A percentile compares a stretch with the other conserved stretches of the same genome.
phyloP scores from a whole-genome alignment of 192 early-diverging fungal genomes.

The Coemansia sp. region DNA sequence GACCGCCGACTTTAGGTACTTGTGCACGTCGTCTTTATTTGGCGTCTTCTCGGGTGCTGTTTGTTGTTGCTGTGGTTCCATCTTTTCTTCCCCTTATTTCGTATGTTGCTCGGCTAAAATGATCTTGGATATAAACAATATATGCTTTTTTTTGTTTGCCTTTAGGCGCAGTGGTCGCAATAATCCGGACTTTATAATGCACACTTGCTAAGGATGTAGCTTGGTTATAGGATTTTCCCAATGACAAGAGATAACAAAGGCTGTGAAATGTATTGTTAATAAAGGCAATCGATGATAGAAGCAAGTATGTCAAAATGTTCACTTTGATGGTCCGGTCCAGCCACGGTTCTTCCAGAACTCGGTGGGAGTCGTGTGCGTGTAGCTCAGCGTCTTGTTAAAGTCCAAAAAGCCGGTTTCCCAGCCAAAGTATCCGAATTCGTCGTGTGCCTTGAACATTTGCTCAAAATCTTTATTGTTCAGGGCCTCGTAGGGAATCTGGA shows the following conservation, averaged over 20 bases:
- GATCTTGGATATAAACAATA: too few relatives aligned
- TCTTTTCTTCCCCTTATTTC: too few relatives aligned
- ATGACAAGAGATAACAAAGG: too few relatives aligned
- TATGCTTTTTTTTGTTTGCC: too few relatives aligned
- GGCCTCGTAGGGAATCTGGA: conserved; percentile 21
- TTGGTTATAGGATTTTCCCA: too few relatives aligned
- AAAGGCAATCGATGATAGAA: too few relatives aligned
- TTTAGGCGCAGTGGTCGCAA: too few relatives aligned
- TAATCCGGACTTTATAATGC: too few relatives aligned
- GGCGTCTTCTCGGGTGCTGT: not conserved
- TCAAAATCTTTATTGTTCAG: conserved; percentile 7
- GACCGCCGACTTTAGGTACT: conserved; percentile 36
- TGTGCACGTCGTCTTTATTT: conserved; percentile 26
- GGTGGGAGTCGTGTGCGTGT: conserved; percentile 19
- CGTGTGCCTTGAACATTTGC: conserved; percentile 16
- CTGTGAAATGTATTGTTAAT: too few relatives aligned
- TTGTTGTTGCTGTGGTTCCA: not conserved
- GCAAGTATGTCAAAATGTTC: too few relatives aligned
- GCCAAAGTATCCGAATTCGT: conserved; percentile 16
- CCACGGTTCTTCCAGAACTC: conserved; percentile 7
- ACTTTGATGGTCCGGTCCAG: conserved; percentile 58
- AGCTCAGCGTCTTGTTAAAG: conserved; percentile 15
- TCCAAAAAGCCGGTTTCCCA: conserved; percentile 17
- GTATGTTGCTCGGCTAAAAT: too few relatives aligned
- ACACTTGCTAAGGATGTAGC: too few relatives aligned